A percentile compares a stretch with the other conserved stretches of the same genome.
Evolutionary conservation across 78 protist species (phyloP).

Genomic region (Dictyostelium brefeldianum): DNA sequence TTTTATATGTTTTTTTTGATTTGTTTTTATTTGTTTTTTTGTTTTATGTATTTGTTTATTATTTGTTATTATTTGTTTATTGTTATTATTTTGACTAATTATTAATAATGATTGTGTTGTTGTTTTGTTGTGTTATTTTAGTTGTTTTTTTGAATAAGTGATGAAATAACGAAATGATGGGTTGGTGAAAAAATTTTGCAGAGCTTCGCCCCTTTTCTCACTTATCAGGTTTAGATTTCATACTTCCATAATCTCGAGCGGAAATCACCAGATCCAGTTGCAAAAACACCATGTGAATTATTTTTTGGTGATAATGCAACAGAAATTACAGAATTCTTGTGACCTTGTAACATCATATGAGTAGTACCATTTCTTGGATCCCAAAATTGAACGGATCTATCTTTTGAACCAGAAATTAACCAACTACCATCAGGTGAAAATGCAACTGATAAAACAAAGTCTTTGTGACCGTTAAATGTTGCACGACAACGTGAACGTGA

Average conservation of each 20-base stretch:
- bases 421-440: conserved; percentile 90
- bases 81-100: too few relatives aligned
- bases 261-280: conserved; percentile 92
- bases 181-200: too few relatives aligned
- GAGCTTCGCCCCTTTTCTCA: too few relatives aligned
- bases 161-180: too few relatives aligned
- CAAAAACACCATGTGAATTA: conserved; percentile 63
- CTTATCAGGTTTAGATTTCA: too few relatives aligned
- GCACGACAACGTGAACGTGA: conserved; percentile 81
- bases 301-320: conserved; percentile 87
- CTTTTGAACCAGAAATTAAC: conserved; percentile 94
- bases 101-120: too few relatives aligned
- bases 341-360: conserved; percentile 88
- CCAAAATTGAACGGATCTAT: conserved; percentile 93
- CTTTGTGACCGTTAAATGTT: conserved; percentile 90
- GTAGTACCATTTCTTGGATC: conserved; percentile 79
- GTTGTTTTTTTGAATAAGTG: too few relatives aligned
- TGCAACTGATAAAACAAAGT: conserved; percentile 92
- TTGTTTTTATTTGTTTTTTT: too few relatives aligned
- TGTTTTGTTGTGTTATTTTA: too few relatives aligned
- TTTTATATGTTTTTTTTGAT: too few relatives aligned
- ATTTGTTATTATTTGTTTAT: too few relatives aligned
- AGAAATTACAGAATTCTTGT: conserved; percentile 90
- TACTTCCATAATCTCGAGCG: conserved; percentile 88
- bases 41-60: too few relatives aligned